These are phyloP conservation scores for Wickerhamomyces alni DNA, from an alignment of 805 yeast genomes.

Conservation along the genomic window DNA sequence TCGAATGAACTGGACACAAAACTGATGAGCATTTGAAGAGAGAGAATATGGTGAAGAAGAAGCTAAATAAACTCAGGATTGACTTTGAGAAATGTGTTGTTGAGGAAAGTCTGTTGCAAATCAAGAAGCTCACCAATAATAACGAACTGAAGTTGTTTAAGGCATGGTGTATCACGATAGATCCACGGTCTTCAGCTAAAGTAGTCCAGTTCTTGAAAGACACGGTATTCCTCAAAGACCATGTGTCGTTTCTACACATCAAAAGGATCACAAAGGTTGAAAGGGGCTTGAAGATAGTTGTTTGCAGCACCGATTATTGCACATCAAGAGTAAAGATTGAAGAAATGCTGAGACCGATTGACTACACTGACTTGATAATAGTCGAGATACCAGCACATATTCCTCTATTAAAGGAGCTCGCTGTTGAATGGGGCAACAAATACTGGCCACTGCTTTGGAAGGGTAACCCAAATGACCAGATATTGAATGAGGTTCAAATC, in stretches of 20 bases:
- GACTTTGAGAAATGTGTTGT: slow-evolving; percentile 41
- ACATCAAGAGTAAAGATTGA: slow-evolving; percentile 23
- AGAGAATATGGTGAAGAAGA: slow-evolving; percentile 34
- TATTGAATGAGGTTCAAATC: slow-evolving; percentile 47
- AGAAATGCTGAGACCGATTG: slow-evolving; percentile 9
- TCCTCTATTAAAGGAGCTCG: slow-evolving; percentile 69
- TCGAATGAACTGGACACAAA: neutral
- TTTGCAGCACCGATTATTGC: slow-evolving; percentile 35
- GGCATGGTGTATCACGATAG: slow-evolving; percentile 45
- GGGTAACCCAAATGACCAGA: slow-evolving; percentile 80
- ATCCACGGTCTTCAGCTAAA: slow-evolving; percentile 28
- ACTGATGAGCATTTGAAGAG: no score
- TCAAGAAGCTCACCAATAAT: slow-evolving; percentile 23
- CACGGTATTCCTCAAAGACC: slow-evolving; percentile 17
- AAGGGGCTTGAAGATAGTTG: slow-evolving; percentile 30
- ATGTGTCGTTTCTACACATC: slow-evolving; percentile 32
- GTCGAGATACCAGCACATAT: slow-evolving; percentile 48
- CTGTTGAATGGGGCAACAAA: slow-evolving; percentile 54
- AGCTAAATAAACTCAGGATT: slow-evolving; percentile 29
- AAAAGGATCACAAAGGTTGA: slow-evolving; percentile 46
- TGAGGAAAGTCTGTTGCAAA: slow-evolving; percentile 39
- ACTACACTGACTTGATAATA: slow-evolving; percentile 16
- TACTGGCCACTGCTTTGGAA: slow-evolving; percentile 94
- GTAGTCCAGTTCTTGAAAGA: slow-evolving; percentile 21
- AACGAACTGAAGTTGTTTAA: slow-evolving; percentile 24